Conservation (phyloP, 2,329 filamentous ascomycete genomes). For the Capronia epimyces region DNA sequence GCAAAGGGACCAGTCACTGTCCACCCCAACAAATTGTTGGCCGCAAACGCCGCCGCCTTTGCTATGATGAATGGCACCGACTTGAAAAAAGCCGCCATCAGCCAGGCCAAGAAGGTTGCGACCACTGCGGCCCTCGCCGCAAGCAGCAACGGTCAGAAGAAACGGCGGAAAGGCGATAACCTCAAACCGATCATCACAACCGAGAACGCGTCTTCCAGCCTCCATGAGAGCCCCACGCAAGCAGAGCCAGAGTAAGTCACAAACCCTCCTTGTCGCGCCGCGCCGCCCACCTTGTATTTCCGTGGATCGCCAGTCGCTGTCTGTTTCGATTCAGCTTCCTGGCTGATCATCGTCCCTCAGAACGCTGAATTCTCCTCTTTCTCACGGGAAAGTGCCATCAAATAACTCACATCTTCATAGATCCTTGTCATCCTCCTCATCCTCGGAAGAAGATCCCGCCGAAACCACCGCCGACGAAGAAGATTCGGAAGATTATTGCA, state of each 20-base stretch:
- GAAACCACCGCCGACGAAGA: slow-evolving; percentile 97
- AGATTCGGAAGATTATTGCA: slow-evolving; percentile 98
- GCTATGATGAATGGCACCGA: slow-evolving; percentile 58
- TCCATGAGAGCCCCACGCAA: slow-evolving; percentile 36
- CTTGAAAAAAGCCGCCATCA: slow-evolving; percentile 60
- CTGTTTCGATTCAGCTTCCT: slow-evolving; percentile 12
- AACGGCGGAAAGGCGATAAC: slow-evolving; percentile 59
- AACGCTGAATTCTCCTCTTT: slow-evolving; percentile 36
- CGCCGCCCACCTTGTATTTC: slow-evolving; percentile 3
- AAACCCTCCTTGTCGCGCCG: slow-evolving; percentile 2
- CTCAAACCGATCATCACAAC: slow-evolving; percentile 64
- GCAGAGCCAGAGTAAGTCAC: slow-evolving; percentile 32
- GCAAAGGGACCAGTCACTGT: slow-evolving; percentile 28
- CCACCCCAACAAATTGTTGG: slow-evolving; percentile 20
- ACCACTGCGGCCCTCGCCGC: slow-evolving; percentile 42
- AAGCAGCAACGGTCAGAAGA: slow-evolving; percentile 56
- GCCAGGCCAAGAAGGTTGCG: slow-evolving; percentile 61
- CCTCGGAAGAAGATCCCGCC: slow-evolving; percentile 68
- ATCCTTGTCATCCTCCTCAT: slow-evolving; percentile 71
- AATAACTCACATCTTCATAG: slow-evolving; percentile 57
- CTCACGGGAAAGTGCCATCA: slow-evolving; percentile 40
- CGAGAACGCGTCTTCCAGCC: slow-evolving; percentile 39
- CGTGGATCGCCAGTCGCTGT: slow-evolving; percentile 10
- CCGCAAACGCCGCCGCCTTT: slow-evolving; percentile 27
- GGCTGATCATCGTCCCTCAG: slow-evolving; percentile 26